Conservation (phyloP, 2,329 filamentous ascomycete species). For the Elsinoe australis region DNA sequence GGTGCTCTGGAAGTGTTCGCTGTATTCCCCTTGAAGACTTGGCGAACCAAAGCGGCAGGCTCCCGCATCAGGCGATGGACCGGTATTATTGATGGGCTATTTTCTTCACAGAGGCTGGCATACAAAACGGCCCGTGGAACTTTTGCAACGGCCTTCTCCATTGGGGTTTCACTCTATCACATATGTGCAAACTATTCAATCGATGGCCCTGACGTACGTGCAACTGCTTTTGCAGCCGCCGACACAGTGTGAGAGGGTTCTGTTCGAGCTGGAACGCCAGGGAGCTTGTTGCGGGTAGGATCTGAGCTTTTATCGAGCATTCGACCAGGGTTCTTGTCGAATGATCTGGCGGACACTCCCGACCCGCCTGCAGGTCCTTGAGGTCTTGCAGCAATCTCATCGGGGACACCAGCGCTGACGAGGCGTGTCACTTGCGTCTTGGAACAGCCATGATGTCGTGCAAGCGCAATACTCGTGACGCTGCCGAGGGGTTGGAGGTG, state of each 20-base stretch:
- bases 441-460: slow-evolving; percentile 1
- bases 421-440: not conserved
- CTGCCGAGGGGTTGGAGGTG: slow-evolving; percentile 1
- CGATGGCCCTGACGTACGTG: not conserved
- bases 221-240: too few species aligned
- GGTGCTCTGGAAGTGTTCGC: not conserved
- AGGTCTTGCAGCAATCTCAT: slow-evolving; percentile 10
- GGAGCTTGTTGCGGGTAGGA: slow-evolving; percentile 14
- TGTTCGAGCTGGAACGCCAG: too few species aligned
- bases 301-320: slow-evolving; percentile 9
- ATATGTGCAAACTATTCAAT: not conserved
- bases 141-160: slow-evolving; percentile 13
- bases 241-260: too few species aligned
- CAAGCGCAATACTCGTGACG: not conserved
- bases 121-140: not conserved
- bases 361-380: slow-evolving; percentile 7
- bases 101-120: not conserved
- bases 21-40: not conserved
- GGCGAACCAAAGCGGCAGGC: not conserved
- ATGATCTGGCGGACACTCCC: not conserved
- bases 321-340: not conserved
- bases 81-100: not conserved
- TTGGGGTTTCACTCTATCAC: slow-evolving; percentile 17
- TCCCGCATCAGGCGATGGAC: not conserved
- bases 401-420: slow-evolving; percentile 5